These are phyloP conservation scores for Urtica urens DNA, from an alignment of 306 rosid genomes.

Conservation along the genomic window DNA sequence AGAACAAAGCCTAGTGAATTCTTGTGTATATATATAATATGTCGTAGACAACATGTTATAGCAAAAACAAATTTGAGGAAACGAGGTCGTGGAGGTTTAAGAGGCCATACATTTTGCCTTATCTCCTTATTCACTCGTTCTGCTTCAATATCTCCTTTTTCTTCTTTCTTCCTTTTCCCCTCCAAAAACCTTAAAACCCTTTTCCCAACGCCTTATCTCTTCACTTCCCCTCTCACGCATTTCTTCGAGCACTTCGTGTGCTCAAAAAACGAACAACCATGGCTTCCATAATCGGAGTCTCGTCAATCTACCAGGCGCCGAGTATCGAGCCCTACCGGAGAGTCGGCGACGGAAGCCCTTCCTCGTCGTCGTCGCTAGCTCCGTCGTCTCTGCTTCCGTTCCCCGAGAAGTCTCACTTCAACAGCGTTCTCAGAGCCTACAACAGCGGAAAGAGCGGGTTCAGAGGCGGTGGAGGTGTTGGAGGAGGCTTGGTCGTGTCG, in stretches of 20 bases:
- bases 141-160: background rate
- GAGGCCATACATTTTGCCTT: slow-evolving; percentile 35
- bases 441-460: slow-evolving; percentile 5
- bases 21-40: background rate
- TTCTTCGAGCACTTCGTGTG: slow-evolving; percentile 5
- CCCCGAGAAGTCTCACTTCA: slow-evolving; percentile 45
- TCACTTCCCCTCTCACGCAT: background rate
- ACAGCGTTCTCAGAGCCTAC: slow-evolving; percentile 32
- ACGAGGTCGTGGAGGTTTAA: slow-evolving; percentile 34
- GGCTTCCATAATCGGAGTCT: slow-evolving; percentile 58
- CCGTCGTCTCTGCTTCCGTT: slow-evolving; percentile 34
- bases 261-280: slow-evolving; percentile 18
- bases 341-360: background rate
- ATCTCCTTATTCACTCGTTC: slow-evolving; percentile 23
- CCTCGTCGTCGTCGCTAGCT: slow-evolving; percentile 15
- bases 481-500: slow-evolving; percentile 31
- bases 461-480: slow-evolving; percentile 13
- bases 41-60: background rate
- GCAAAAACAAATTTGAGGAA: background rate
- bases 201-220: background rate
- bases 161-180: background rate
- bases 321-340: slow-evolving; percentile 32
- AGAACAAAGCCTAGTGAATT: background rate
- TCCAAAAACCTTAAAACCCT: background rate
- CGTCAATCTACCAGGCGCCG: slow-evolving; percentile 51